Conservation (phyloP, 441 rosid genomes). For the Syzygium malaccense region DNA sequence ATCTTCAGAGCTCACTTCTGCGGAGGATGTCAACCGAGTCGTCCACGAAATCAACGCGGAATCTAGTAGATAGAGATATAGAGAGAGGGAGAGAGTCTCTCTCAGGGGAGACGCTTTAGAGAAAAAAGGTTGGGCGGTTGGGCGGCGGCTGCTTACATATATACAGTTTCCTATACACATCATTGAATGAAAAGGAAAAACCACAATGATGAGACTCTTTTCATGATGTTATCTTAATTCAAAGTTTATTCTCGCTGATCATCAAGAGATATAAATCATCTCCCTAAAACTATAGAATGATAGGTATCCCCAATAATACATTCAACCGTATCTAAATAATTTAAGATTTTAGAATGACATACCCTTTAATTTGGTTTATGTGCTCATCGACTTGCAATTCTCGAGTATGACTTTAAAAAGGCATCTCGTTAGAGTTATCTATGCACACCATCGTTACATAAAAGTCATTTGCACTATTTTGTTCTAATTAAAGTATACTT, state of each 20-base stretch:
- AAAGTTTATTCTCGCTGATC: not conserved
- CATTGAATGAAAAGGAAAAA: not conserved
- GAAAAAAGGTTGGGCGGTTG: no score
- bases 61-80: no score
- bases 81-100: no score
- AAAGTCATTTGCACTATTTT: not conserved
- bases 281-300: not conserved
- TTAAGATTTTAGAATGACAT: not conserved
- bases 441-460: rapidly evolving
- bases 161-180: not conserved
- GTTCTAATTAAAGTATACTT: not conserved
- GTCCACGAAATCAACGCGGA: no score
- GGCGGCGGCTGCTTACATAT: no score
- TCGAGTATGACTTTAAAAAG: not conserved
- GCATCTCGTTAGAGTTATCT: not conserved
- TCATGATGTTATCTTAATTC: not conserved
- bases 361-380: not conserved
- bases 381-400: not conserved
- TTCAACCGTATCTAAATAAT: rapidly evolving
- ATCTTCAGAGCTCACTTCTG: no score
- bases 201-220: not conserved
- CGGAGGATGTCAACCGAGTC: no score
- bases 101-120: no score
- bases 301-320: not conserved
- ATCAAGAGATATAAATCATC: not conserved